phyloP scores from a whole-genome alignment of 2,329 filamentous ascomycete species.

The Alternaria rosae region DNA sequence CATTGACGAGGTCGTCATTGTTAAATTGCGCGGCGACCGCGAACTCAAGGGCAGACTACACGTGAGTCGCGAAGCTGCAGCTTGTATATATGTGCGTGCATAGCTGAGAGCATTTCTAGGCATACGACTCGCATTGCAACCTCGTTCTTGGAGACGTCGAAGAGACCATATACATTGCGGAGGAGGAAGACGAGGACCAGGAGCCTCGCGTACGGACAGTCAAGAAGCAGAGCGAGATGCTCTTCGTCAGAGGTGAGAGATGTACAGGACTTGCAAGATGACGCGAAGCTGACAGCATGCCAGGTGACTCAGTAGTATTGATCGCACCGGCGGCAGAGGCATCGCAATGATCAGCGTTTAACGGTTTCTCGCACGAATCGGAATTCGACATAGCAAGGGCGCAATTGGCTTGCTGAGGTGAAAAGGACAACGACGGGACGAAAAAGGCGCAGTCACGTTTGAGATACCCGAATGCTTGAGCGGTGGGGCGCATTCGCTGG shows the following conservation, averaged over 20 bases:
- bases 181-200: slow-evolving; percentile 84
- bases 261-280: neutral
- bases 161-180: slow-evolving; percentile 93
- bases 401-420: neutral
- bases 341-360: slow-evolving; percentile 30
- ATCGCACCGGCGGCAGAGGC: slow-evolving; percentile 52
- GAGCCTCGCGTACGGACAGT: slow-evolving; percentile 69
- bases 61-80: slow-evolving; percentile 59
- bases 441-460: slow-evolving; percentile 10
- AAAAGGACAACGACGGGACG: neutral
- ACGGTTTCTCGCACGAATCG: slow-evolving; percentile 14
- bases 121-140: slow-evolving; percentile 99
- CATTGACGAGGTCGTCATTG: slow-evolving; percentile 94
- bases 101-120: slow-evolving; percentile 61
- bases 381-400: slow-evolving; percentile 1
- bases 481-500: slow-evolving; percentile 5
- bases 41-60: slow-evolving; percentile 95
- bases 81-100: neutral
- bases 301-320: slow-evolving; percentile 60
- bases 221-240: slow-evolving; percentile 97
- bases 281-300: neutral
- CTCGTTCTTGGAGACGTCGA: slow-evolving; percentile 94
- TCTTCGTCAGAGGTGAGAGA: slow-evolving; percentile 86
- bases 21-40: slow-evolving; percentile 93
- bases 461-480: slow-evolving; percentile 33